Evolutionary conservation across 1,139 yeast genomes (phyloP), one percentile per base, ranked within the genome.

Genomic region (Yamadazyma diddensiae): DNA sequence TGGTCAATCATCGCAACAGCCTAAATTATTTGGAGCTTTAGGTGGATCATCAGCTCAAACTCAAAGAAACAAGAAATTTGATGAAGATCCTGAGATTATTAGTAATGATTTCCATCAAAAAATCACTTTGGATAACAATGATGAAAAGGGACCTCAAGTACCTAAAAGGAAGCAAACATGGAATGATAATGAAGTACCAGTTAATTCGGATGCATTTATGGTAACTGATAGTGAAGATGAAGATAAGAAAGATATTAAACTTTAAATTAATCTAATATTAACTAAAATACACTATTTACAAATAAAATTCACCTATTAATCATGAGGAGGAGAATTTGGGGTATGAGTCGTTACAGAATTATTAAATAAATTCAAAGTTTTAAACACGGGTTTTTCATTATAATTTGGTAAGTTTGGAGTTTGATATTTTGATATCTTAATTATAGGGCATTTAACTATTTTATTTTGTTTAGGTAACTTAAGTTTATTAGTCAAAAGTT

Each of bases 161-260:
- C 49, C 51, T n/a, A 40, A 33, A 21, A 28, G 37, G 31, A 41
- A 26, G 24, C 35, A 26, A 7, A 43, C 50, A 11, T 5, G 9
- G 11, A 22, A 8, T 13, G 6, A 11, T 10, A 22, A 11, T 10
- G 73, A 69, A 15, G 74, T 67, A 28, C 82, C 85, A 2, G 79
- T 70, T 22, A 76, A 71, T 39, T 73, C 79, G 33, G 90, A 82
- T 49, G 85, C 88, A 1, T 84, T 84, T 52, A 70, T 82, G 50
- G 83, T 84, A 27, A 85, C 84, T 33, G 92, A 83, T 47, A 77
- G 83, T 50, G 94, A 84, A 45, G 90, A 82, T 36, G 88, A 82
- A 34, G 79, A 75, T 18, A 47, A 40, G 30, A 44, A 41, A 22
- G 45, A 44, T 19, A 41, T 37, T 29, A 39, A 39, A 16, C 33